Evolutionary conservation across 1,284 basidiomycete species (phyloP).

Genomic region (Cryptococcus deneoformans): DNA sequence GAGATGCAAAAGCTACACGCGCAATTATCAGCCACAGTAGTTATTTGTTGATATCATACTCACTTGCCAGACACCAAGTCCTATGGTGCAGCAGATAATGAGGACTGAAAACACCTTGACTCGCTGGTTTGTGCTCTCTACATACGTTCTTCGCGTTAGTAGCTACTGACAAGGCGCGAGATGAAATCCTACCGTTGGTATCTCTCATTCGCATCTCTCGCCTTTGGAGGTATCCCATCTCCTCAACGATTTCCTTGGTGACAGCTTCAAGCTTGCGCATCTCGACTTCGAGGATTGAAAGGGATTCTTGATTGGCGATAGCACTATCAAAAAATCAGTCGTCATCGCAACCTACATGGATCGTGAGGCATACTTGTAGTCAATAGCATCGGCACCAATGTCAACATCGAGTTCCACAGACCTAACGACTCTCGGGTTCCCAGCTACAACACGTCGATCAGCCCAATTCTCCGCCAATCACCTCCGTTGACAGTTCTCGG

Average conservation of each 20-base stretch:
- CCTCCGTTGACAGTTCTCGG: not conserved
- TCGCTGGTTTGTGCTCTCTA: constrained; percentile 86
- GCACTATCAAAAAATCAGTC: constrained; percentile 57
- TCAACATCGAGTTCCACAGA: constrained; percentile 92
- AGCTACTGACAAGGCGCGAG: not conserved
- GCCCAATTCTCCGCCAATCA: not conserved
- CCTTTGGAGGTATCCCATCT: constrained; percentile 86
- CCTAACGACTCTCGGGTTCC: constrained; percentile 55
- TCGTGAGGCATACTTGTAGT: constrained; percentile 77
- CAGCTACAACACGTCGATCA: constrained; percentile 10
- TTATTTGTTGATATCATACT: constrained; percentile 11
- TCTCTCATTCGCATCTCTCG: constrained; percentile 85
- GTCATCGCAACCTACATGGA: not conserved
- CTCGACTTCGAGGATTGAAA: constrained; percentile 94
- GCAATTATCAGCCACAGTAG: not conserved
- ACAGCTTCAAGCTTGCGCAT: constrained; percentile 96
- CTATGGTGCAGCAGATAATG: constrained; percentile 72
- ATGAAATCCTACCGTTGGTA: constrained; percentile 76
- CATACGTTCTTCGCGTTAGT: constrained; percentile 3
- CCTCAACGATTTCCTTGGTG: constrained; percentile 91
- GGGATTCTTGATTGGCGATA: constrained; percentile 96
- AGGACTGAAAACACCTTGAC: constrained; percentile 94
- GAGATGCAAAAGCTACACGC: constrained; percentile 69
- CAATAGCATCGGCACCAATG: constrained; percentile 96
- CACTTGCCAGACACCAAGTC: constrained; percentile 86